A percentile compares a stretch with the other conserved stretches of the same genome.
Evolutionary conservation across 176 grass and related monocot genomes (phyloP).

Genomic region (Pharus latifolius): DNA sequence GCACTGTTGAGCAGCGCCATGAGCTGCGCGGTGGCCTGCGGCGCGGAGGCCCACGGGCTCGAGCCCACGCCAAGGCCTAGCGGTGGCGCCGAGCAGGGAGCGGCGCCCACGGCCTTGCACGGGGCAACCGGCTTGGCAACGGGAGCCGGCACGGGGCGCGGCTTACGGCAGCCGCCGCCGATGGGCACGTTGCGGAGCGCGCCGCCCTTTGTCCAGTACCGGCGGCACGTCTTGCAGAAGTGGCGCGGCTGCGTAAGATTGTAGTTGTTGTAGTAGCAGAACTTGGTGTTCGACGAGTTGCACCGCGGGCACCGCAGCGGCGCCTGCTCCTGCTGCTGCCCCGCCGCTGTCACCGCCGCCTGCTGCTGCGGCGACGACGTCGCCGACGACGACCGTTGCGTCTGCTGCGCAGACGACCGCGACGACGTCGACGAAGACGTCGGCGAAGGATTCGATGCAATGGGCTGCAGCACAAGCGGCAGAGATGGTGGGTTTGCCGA

Average conservation of each 20-base stretch:
- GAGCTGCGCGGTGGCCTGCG: conserved; percentile 46
- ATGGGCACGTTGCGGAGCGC: conserved; percentile 76
- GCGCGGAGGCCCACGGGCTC: conserved; percentile 30
- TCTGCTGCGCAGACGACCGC: conserved; percentile 17
- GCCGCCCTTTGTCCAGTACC: conserved; percentile 83
- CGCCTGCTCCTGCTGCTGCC: conserved; percentile 9
- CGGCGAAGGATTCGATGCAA: conserved; percentile 37
- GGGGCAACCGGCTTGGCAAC: conserved; percentile 16
- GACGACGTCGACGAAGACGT: conserved; percentile 35
- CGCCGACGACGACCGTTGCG: conserved; percentile 21
- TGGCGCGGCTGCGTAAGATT: conserved; percentile 71
- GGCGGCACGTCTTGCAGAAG: conserved; percentile 88
- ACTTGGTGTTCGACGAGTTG: conserved; percentile 77
- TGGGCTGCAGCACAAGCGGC: conserved; percentile 20
- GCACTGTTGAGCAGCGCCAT: conserved; percentile 50
- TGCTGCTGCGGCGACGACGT: conserved; percentile 21
- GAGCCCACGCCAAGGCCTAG: conserved; percentile 35
- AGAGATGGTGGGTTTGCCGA: neutral
- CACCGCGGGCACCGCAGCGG: conserved; percentile 60
- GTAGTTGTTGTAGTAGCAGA: conserved; percentile 92
- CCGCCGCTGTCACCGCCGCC: neutral
- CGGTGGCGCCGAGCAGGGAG: neutral
- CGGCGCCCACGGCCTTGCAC: conserved; percentile 22
- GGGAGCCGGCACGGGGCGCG: conserved; percentile 33
- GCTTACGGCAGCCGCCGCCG: conserved; percentile 62